Evolutionary conservation across 352 stramenopile genomes (phyloP), one percentile per base, ranked within the genome.

Genomic region (Globisporangium acanthophoron): DNA sequence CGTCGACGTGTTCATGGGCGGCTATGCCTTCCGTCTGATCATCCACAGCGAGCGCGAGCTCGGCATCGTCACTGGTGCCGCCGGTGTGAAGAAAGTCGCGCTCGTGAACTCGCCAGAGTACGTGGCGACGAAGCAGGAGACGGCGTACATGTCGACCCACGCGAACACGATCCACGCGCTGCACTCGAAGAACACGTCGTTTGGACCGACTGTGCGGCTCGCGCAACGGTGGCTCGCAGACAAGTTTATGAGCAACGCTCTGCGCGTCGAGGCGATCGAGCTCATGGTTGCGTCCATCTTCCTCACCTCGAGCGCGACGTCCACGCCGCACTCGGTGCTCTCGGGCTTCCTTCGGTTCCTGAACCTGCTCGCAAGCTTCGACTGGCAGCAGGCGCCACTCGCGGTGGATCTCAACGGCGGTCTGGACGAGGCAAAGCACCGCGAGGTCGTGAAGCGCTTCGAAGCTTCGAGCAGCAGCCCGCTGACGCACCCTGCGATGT

Each of bases 21-120:
- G 88, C 54, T 97, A 88, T 54, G 78, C 80, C 4, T 97, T 97
- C 62, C 83, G 88, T 3, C 56, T 95, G 3, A 51, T 91, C 9
- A 89, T 94, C 62, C 78, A 81, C 58, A 91, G 73, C 45, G 85
- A 90, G 58, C 92, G 88, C 56, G 80, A 92, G 61, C 65, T 90
- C 8, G 65, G 56, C 20, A 75, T 90, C 15, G 70, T 88, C 21
- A 88, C 78, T 24, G 79, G 80, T 29, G 76, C 73, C 44, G 68
- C 70, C 5, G 78, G 79, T 27, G 33, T 62, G 16, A 88, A 85
- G 64, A 85, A 85, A 35, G 53, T 87, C 15, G 69, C 67, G n/a
- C 57, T 90, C 5, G 69, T 90, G 5, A 67, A 88, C 63, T 85
- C 76, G 20, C 74, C 58, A 1, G 74, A 85, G 37, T 91, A 89